These are phyloP conservation scores for Hypomyces perniciosus DNA, from an alignment of 2,329 filamentous ascomycete genomes.

Conservation along the genomic window DNA sequence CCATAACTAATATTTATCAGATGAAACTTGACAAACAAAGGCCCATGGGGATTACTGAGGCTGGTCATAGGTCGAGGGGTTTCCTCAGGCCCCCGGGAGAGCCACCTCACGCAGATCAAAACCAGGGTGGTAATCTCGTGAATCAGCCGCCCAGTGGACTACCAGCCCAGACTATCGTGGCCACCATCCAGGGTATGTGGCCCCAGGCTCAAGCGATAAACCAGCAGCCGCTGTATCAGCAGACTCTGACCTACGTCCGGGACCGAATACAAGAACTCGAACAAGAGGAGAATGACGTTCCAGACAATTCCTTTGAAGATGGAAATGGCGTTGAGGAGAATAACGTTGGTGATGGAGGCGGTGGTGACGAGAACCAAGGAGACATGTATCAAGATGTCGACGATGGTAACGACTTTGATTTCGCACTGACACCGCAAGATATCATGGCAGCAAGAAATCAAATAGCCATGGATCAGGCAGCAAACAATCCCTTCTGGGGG, in stretches of 20 bases:
- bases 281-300: neutral
- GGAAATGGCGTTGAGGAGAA: neutral
- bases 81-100: neutral
- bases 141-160: neutral
- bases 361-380: neutral
- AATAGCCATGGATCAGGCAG: too few relatives aligned
- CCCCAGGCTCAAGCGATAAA: neutral
- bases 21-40: conserved; percentile 5
- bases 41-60: neutral
- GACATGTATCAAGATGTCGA: conserved; percentile 20
- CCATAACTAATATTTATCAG: conserved; percentile 12
- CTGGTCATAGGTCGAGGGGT: neutral
- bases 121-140: neutral
- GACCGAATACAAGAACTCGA: neutral
- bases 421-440: too few relatives aligned
- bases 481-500: too few relatives aligned
- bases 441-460: too few relatives aligned
- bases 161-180: neutral
- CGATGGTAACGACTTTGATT: neutral
- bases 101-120: neutral
- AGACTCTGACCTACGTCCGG: neutral
- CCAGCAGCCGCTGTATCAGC: neutral
- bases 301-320: neutral
- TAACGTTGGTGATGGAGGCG: neutral
- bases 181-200: neutral